Evolutionary conservation across 345 rosid species (phyloP), one percentile per base, ranked within the genome.

Genomic region (Eucalyptus lansdowneana): DNA sequence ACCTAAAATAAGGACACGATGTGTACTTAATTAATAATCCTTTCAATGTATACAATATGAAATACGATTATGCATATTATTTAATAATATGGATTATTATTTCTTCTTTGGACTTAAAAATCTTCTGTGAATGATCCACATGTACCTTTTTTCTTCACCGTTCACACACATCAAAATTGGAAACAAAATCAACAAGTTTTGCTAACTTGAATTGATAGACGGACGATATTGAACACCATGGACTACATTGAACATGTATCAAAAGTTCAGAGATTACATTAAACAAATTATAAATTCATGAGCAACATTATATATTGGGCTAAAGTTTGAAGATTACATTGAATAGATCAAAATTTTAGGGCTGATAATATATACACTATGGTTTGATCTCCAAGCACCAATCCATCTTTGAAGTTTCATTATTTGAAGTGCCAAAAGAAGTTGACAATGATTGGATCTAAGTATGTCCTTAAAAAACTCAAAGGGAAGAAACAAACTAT

Each of bases 191-290:
- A 56, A 56, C 13, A 53, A 53, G 10, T 53, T 53, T 0, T 53
- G 9, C 56, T 53, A 53, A 53, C 24, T 53, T 53, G 56, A 17
- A 53, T 53, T 53, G 24, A 53, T 53, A 53, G 56, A 56, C 2
- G 12, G 62, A 10, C 3, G 25, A 22, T 56, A 56, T 56, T 56
- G 27, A 11, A 56, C 1, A 53, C 24, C 9, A 7, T 1, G 4
- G 24, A 53, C 0, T 53, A 37, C 2, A 21, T 76, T 76, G 3
- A 37, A 37, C 1, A 21, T 0, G 5, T 19, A 76, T 10, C 3
- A 31, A 72, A 19, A 6, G 3, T 72, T 72, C 2, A 2, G 1
- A 1, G 0, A 72, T 4, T 1, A 5, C 2, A 31, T 72, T 34
- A 31, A 72, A 34, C 3, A 16, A 9, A 69, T 69, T 69, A 34